Evolutionary conservation across 2,329 filamentous ascomycete genomes (phyloP).

Genomic region (Pseudohalonectria lignicola): DNA sequence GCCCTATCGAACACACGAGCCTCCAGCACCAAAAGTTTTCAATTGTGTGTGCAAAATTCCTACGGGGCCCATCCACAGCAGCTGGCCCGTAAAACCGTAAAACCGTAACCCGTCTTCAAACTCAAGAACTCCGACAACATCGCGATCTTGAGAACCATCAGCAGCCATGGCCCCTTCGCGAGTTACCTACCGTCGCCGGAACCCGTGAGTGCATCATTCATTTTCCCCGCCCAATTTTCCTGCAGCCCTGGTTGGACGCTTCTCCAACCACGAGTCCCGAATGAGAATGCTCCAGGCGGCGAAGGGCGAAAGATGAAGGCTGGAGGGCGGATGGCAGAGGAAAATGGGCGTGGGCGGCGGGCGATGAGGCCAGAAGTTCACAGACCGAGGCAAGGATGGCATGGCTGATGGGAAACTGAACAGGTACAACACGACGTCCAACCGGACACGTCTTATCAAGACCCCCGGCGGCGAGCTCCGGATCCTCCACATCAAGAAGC

Average conservation of each 20-base stretch:
- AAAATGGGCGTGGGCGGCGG: too few species aligned
- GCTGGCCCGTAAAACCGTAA: too few species aligned
- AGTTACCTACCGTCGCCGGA: conserved; percentile 59
- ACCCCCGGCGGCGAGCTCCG: conserved; percentile 93
- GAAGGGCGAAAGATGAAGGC: too few species aligned
- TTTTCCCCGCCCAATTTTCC: conserved; percentile 5
- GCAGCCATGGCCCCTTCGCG: conserved; percentile 43
- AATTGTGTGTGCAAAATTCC: neutral
- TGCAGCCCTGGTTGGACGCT: too few species aligned
- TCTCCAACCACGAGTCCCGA: too few species aligned
- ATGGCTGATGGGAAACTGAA: neutral
- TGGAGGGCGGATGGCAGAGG: too few species aligned
- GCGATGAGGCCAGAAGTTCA: neutral
- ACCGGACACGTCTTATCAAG: conserved; percentile 92
- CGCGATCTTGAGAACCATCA: conserved; percentile 12
- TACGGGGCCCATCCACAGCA: too few species aligned
- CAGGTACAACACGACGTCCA: conserved; percentile 97
- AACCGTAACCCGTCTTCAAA: too few species aligned
- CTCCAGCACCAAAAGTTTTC: neutral
- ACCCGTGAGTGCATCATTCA: conserved; percentile 60
- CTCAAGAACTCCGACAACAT: neutral
- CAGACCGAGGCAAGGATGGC: neutral
- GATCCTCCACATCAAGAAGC: conserved; percentile 99
- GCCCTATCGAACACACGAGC: neutral
- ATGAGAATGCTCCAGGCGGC: too few species aligned